Evolutionary conservation across 2,329 filamentous ascomycete species (phyloP), one percentile per base, ranked within the genome.

Genomic region (Macrophomina pseudophaseolina): DNA sequence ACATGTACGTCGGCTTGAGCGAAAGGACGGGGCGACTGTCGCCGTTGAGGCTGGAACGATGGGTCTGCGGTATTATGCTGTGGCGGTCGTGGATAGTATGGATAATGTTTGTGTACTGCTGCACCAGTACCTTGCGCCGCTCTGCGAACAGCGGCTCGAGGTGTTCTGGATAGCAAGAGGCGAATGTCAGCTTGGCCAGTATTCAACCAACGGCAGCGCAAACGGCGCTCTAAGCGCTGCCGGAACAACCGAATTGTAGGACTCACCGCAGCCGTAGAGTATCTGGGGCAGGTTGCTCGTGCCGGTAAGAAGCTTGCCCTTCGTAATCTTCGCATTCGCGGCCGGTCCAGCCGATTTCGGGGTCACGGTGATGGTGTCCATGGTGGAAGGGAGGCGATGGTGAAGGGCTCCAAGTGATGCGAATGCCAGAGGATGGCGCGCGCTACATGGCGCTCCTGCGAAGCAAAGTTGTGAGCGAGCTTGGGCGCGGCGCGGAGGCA

Each of bases 101-200:
- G 46, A 93, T 82, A 68, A 92, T 87, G 73, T 87, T 85, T 74
- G 90, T 91, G 79, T 94, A 94, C 72, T 91, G 87, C 65, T 87
- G 83, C 68, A 91, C 87, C 23, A 89, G 90, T 69, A 85, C 88
- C 71, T 91, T 89, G 78, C 88, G 88, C 16, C 87, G 86, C 69
- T 89, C 87, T 69, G 87, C 86, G 53, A 93, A 83, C 68, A 93
- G 85, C 30, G 84, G 82, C 75, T 91, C 88, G 58, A 92, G 85
- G 78, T 94, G 91, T 76, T 92, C 91, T 93, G 73, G 12, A 23
- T 23, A 44, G 18, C 8, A 16, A n/a, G 16, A 33, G 9, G 48
- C 51, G 23, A 42, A 64, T 46, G 63, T 62, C 58, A 62, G 58
- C 33, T 35, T 44, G 44, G 44, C 30, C 32, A 5, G 58, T 8